Evolutionary conservation across 2,329 filamentous ascomycete species (phyloP).

Genomic region (Sporothrix brunneoviolacea): DNA sequence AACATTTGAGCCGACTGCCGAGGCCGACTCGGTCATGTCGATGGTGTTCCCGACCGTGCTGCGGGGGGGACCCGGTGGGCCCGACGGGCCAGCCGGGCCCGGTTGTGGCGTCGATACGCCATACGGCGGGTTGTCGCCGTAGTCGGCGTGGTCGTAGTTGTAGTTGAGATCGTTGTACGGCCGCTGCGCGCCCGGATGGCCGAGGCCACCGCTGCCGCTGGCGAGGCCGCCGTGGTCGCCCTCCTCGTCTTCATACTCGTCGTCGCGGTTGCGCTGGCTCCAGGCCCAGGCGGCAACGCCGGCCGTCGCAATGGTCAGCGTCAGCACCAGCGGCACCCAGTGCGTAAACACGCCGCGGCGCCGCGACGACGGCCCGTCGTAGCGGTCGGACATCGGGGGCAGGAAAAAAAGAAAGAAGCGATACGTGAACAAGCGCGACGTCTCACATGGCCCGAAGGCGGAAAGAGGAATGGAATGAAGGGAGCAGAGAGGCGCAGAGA

Average conservation of each 20-base stretch:
- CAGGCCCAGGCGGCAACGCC: constrained; percentile 88
- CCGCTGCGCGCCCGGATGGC: not conserved
- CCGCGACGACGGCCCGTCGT: constrained; percentile 51
- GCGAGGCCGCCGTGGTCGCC: constrained; percentile 25
- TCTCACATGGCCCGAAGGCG: constrained; percentile 7
- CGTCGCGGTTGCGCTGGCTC: constrained; percentile 75
- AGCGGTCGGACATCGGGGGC: constrained; percentile 51
- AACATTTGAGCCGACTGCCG: constrained; percentile 42
- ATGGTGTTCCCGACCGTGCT: constrained; percentile 16
- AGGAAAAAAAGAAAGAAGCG: not conserved
- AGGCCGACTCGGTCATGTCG: constrained; percentile 8
- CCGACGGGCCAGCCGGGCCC: no score
- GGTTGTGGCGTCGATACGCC: constrained; percentile 29
- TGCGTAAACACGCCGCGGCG: constrained; percentile 64
- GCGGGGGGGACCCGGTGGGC: constrained; percentile 20
- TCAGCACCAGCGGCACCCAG: constrained; percentile 84
- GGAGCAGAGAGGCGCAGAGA: not conserved
- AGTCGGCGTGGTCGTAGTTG: constrained; percentile 43
- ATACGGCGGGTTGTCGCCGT: constrained; percentile 46
- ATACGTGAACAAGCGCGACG: not conserved
- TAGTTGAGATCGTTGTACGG: constrained; percentile 35
- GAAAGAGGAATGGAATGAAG: not conserved
- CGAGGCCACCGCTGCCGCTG: constrained; percentile 11
- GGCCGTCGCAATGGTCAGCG: constrained; percentile 78
- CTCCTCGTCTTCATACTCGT: constrained; percentile 59